Base-by-base conservation (phyloP, 768 basidiomycete species). In the Russula emetica region DNA sequence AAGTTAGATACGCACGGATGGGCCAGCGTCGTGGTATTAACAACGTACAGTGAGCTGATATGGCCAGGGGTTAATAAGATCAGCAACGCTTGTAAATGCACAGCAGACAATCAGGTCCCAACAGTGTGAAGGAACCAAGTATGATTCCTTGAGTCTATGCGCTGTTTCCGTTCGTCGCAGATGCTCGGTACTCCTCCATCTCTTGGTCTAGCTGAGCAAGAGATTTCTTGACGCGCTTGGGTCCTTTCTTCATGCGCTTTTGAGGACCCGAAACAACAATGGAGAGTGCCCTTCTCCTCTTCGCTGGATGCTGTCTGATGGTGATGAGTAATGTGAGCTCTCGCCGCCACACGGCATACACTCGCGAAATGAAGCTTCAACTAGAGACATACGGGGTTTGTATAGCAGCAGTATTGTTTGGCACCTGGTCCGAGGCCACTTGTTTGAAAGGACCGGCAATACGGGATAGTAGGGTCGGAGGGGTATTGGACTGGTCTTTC, bases 111-210 rank as follows among this genome's bases (percentile, higher is more conserved):
- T 40, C 47, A 14, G 57, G 38, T 22, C 55, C 6, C 34, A 24
- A 52, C 55, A 44, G 28, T 34, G 40, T 16, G 51, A 58, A 53
- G 51, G 26, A 16, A 47, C 57, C n/a, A 24, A 54, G 18, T n/a
- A 38, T 13, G 36, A 11, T n/a, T 36, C 28, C 40, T 5, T 10
- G 36, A 22, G 36, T 47, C 32, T 47, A 66, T 40, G 58, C 28
- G n/a, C 2, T 42, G 13, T 58, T n/a, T 50, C 49, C 54, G 20
- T 64, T 38, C 16, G 57, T 26, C 28, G 20, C 60, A 28, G 63
- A 56, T 20, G 87, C 85, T 55, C 81, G 80, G 67, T 90, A 92
- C 55, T 87, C 85, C 61, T 92, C 90, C 86, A 92, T 90, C 72
- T 92, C 89, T 71, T 81, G 79, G 72, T 92, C 89, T 26, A 92